Conservation (phyloP, 129 eudicot species). For the Silybum marianum region DNA sequence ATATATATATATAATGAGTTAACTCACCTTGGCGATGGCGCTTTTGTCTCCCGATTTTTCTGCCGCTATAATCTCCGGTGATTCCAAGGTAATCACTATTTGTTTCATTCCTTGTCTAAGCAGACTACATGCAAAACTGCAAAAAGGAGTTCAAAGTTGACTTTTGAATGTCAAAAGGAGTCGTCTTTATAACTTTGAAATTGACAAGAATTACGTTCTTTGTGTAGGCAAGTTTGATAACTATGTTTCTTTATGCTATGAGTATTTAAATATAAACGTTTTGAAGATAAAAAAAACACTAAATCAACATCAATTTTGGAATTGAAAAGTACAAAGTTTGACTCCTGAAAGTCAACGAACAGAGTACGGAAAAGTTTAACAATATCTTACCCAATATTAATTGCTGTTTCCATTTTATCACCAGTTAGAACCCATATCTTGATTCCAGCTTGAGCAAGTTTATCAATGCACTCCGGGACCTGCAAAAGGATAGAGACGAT, state of each 20-base stretch:
- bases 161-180: background rate
- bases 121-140: conserved; percentile 57
- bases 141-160: conserved; percentile 15
- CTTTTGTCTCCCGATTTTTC: conserved; percentile 37
- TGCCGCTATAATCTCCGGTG: conserved; percentile 36
- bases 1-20: conserved; percentile 7
- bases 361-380: background rate
- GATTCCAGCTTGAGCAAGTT: conserved; percentile 73
- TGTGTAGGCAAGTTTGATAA: background rate
- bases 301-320: background rate
- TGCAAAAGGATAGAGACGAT: conserved; percentile 11
- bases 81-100: conserved; percentile 39
- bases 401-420: conserved; percentile 69
- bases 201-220: background rate
- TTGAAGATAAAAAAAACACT: background rate
- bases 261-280: background rate
- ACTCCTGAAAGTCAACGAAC: conserved; percentile 14
- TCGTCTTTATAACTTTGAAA: background rate
- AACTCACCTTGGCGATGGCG: conserved; percentile 26
- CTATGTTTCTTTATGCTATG: background rate
- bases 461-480: conserved; percentile 76
- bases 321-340: conserved; percentile 5
- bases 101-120: conserved; percentile 66
- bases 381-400: conserved; percentile 54
- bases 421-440: conserved; percentile 72